A percentile compares a stretch with the other conserved stretches of the same genome.
Conservation (phyloP, 768 basidiomycete species). For the Amanita brunnescens region DNA sequence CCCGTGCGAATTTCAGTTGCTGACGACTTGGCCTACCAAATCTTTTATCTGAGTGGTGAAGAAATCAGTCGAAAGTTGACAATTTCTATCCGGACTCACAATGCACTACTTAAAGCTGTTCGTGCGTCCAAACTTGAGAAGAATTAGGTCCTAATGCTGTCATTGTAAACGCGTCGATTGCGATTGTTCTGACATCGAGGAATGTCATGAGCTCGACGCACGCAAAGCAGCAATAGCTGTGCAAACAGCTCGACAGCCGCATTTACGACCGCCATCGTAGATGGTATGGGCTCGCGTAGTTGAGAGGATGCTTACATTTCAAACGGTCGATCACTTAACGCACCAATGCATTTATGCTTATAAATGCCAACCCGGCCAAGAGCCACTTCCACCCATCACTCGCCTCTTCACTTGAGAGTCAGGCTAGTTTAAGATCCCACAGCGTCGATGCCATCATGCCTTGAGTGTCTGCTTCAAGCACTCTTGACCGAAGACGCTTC, state of each 20-base stretch:
- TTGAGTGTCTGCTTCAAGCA: too few species aligned
- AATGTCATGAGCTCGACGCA: slow-evolving; percentile 54
- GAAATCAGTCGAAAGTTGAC: slow-evolving; percentile 62
- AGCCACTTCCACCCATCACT: slow-evolving; percentile 53
- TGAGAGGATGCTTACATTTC: slow-evolving; percentile 20
- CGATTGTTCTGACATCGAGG: slow-evolving; percentile 59
- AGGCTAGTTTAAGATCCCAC: too few species aligned
- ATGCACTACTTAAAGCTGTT: slow-evolving; percentile 53
- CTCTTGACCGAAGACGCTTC: too few species aligned
- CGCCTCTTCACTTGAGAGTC: slow-evolving; percentile 22
- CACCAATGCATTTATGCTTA: slow-evolving; percentile 78
- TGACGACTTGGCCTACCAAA: slow-evolving; percentile 89
- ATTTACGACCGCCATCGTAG: slow-evolving; percentile 79
- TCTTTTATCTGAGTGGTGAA: slow-evolving; percentile 82
- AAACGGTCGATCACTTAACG: slow-evolving; percentile 13
- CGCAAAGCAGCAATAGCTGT: slow-evolving; percentile 70
- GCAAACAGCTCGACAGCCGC: slow-evolving; percentile 85
- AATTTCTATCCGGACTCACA: slow-evolving; percentile 44
- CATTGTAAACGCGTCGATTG: slow-evolving; percentile 68
- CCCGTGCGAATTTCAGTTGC: slow-evolving; percentile 87
- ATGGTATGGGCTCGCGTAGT: slow-evolving; percentile 67
- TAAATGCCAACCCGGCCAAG: too few species aligned
- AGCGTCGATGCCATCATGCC: too few species aligned
- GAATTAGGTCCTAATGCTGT: slow-evolving; percentile 85
- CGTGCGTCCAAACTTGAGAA: slow-evolving; percentile 76